A percentile compares a stretch with the other conserved stretches of the same genome.
These are phyloP conservation scores for Cryptomeria japonica DNA, from an alignment of 75 land plant species.

Conservation along the genomic window DNA sequence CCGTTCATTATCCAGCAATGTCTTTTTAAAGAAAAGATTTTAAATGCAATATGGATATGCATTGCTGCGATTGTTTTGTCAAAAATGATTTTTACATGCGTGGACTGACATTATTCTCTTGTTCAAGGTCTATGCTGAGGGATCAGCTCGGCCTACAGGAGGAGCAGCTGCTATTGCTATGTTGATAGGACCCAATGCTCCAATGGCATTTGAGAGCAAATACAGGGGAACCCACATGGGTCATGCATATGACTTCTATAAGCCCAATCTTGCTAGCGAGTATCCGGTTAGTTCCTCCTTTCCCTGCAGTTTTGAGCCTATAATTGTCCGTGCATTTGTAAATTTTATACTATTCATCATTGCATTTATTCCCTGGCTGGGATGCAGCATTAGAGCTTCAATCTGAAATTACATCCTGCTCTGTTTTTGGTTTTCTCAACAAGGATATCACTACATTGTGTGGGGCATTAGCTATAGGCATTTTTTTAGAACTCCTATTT, in stretches of 20 bases:
- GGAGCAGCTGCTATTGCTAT: constrained; percentile 98
- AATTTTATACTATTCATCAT: background rate
- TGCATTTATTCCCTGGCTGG: background rate
- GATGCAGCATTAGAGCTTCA: background rate
- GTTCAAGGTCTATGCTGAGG: constrained; percentile 95
- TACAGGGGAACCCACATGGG: constrained; percentile 83
- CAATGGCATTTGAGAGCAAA: constrained; percentile 82
- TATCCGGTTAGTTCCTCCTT: constrained; percentile 75
- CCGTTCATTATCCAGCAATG: background rate
- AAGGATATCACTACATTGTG: background rate
- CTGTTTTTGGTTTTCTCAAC: background rate
- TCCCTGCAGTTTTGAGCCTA: background rate
- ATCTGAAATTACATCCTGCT: background rate
- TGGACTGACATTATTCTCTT: background rate
- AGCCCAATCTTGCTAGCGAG: constrained; percentile 97
- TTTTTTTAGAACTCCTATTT: background rate
- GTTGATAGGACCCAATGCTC: constrained; percentile 97
- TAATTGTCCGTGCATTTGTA: background rate
- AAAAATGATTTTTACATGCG: background rate
- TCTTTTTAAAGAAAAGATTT: background rate
- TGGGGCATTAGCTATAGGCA: background rate
- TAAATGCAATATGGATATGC: background rate
- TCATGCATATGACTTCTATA: constrained; percentile 97
- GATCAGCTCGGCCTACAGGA: constrained; percentile 96
- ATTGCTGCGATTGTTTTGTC: background rate